Conservation (phyloP, 108 stramenopile species). For the Cyclotella cryptica region DNA sequence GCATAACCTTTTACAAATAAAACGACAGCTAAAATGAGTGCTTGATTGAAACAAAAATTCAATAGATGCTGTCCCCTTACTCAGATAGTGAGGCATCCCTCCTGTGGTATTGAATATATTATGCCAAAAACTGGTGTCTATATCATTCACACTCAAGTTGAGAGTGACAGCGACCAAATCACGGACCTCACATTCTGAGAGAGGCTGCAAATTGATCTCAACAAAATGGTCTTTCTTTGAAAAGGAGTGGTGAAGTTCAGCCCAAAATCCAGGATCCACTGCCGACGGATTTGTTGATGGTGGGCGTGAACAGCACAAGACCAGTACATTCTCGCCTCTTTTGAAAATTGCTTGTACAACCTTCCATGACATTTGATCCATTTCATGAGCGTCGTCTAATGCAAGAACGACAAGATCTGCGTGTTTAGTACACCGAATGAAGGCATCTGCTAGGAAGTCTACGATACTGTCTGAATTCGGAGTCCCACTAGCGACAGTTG, state of each 20-base stretch:
- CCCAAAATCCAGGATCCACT: constrained; percentile 59
- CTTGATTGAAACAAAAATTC: neutral
- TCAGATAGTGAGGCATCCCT: constrained; percentile 75
- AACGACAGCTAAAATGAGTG: neutral
- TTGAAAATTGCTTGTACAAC: constrained; percentile 60
- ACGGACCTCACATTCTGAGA: constrained; percentile 57
- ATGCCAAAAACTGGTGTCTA: constrained; percentile 49
- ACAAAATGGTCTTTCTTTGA: constrained; percentile 39
- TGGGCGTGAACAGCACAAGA: constrained; percentile 59
- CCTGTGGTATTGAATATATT: constrained; percentile 62
- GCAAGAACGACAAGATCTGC: constrained; percentile 62
- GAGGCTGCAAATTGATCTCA: constrained; percentile 53
- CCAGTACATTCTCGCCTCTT: constrained; percentile 60
- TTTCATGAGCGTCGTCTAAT: constrained; percentile 72
- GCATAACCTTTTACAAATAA: constrained; percentile 36
- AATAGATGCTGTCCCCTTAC: neutral
- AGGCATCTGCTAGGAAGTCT: constrained; percentile 66
- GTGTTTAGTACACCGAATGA: constrained; percentile 60
- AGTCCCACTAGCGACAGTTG: constrained; percentile 18
- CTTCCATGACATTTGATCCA: constrained; percentile 76
- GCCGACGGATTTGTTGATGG: constrained; percentile 34
- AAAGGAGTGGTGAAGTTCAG: constrained; percentile 38
- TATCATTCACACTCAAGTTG: constrained; percentile 39
- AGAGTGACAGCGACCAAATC: constrained; percentile 58
- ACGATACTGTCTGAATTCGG: constrained; percentile 56